A percentile compares a stretch with the other conserved stretches of the same genome.
These are phyloP conservation scores for Piper betle DNA, from an alignment of 164 flowering plant species.

Conservation along the genomic window DNA sequence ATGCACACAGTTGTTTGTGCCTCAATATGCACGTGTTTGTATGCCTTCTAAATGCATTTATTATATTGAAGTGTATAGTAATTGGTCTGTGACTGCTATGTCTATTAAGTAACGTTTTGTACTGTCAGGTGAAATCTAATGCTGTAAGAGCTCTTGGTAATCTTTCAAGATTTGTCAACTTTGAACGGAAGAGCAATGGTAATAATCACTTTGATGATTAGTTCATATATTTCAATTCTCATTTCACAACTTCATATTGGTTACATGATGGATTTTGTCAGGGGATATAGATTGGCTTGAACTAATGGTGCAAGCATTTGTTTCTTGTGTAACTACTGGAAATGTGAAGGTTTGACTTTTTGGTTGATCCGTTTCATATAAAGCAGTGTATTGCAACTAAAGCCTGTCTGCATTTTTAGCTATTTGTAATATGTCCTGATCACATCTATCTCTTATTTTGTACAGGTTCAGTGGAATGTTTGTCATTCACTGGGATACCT, in stretches of 20 bases:
- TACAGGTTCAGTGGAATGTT: constrained; percentile 97
- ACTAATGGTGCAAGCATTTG: constrained; percentile 73
- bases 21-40: too few relatives aligned
- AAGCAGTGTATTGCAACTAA: background rate
- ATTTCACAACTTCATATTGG: background rate
- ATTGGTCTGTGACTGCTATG: background rate
- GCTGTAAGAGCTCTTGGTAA: constrained; percentile 97
- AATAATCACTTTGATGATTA: constrained; percentile 10
- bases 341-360: constrained; percentile 68
- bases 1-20: too few relatives aligned
- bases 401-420: too few relatives aligned
- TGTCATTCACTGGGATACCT: constrained; percentile 92
- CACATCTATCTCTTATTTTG: background rate
- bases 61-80: too few relatives aligned
- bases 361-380: background rate
- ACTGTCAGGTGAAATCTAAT: constrained; percentile 73
- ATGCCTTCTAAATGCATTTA: too few relatives aligned
- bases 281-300: constrained; percentile 34
- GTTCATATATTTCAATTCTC: background rate
- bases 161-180: constrained; percentile 58
- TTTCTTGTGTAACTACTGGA: constrained; percentile 89
- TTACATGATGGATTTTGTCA: background rate
- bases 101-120: background rate
- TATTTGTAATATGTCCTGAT: background rate
- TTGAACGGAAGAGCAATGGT: constrained; percentile 12